Evolutionary conservation across 148 eudicot genomes (phyloP), one percentile per base, ranked within the genome.

Genomic region (Persicaria tinctoria): DNA sequence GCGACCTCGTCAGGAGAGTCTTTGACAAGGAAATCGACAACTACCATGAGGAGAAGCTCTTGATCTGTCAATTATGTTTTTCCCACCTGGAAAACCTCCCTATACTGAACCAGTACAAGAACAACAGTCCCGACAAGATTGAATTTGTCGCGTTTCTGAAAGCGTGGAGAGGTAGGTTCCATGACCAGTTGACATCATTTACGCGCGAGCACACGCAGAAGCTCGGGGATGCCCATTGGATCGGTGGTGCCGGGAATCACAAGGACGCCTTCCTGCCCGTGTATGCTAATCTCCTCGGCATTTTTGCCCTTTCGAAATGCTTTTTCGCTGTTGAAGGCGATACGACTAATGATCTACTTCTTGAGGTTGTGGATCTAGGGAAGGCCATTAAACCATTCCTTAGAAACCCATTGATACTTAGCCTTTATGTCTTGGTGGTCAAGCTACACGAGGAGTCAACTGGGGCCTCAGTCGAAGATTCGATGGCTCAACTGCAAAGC

Each of bases 1-100:
- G 92, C 62, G 92, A 95, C 80, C 97, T 90, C 77, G 86, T 95
- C 32, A 85, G 90, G 77, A 87, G 85, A 63, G 96, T 95, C 77
- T 95, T 95, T 55, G 99, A 95, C 87, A 90, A 92, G 84, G 99
- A 95, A 83, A 86, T 95, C 20, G 99, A 95, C 75, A 95, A 95
- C 73, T 85, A 90, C 81, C 99, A 95, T 73, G 97, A 95, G 80
- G 99, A 95, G 76, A 92, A 95, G 79, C 77, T 95, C 73, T 77
- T 95, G 46, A 83, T 92, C 10, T 87, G 96, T 79, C 99, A 95
- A 76, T 75, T 92, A n/a, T 90, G 97, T 75, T 95, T 96, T 76
- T 87, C 73, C 62, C 93, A 89, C 64, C 46, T 92, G 79, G 96
- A 89, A 79, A 85, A 78, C 50, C 82, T 92, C 60, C 85, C 77